Conservation (phyloP, 108 stramenopile genomes). For the Parietichytrium sp. region DNA sequence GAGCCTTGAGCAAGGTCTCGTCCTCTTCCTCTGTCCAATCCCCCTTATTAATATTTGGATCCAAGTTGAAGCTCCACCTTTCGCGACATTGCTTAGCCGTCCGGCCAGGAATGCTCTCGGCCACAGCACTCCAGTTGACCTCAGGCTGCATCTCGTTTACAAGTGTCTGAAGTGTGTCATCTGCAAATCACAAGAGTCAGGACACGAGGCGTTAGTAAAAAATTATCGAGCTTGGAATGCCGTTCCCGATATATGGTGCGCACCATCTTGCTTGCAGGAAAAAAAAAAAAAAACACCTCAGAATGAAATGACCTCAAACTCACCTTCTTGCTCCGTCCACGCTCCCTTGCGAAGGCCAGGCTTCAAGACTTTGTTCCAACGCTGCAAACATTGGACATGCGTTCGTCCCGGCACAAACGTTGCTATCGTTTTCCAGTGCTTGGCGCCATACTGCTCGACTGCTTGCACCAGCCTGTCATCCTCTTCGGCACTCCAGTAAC, state of each 20-base stretch:
- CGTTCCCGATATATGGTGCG: too few species aligned
- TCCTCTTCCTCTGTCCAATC: constrained; percentile 19
- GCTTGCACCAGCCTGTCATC: constrained; percentile 18
- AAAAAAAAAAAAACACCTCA: too few species aligned
- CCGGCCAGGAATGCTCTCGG: not conserved
- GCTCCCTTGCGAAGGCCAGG: constrained; percentile 60
- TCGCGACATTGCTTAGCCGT: constrained; percentile 35
- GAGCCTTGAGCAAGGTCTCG: not conserved
- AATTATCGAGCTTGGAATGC: too few species aligned
- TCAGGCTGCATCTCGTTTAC: not conserved
- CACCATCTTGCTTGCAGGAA: too few species aligned
- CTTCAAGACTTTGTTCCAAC: constrained; percentile 65
- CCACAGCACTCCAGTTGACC: not conserved
- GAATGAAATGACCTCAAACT: too few species aligned
- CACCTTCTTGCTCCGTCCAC: constrained; percentile 34
- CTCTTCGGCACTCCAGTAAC: constrained; percentile 30
- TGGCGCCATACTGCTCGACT: not conserved
- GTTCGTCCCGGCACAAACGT: constrained; percentile 19
- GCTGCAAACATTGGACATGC: constrained; percentile 65
- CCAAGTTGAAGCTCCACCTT: constrained; percentile 6
- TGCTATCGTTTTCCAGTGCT: not conserved
- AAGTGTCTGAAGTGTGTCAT: not conserved
- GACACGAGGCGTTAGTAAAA: too few species aligned
- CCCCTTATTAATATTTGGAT: not conserved
- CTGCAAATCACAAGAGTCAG: too few species aligned